Evolutionary conservation across 345 rosid species (phyloP).

Genomic region (Carallia pectinifolia): DNA sequence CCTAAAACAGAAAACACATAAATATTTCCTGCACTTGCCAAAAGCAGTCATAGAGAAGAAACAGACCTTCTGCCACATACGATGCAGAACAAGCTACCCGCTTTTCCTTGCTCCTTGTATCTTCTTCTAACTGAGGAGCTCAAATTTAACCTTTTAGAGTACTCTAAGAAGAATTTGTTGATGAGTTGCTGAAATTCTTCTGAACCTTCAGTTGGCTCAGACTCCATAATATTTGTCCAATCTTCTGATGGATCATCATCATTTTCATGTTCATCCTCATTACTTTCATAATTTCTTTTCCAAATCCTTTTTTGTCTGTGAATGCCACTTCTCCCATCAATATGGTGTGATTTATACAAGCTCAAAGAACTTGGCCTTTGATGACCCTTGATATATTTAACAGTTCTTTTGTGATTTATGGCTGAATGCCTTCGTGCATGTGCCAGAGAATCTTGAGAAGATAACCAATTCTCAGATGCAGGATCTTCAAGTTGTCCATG

Average conservation of each 20-base stretch:
- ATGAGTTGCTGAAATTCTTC: slow-evolving; percentile 57
- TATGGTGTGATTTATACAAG: slow-evolving; percentile 33
- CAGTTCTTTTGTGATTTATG: slow-evolving; percentile 34
- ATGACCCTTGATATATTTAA: slow-evolving; percentile 32
- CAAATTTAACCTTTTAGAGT: slow-evolving; percentile 48
- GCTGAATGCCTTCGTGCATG: slow-evolving; percentile 32
- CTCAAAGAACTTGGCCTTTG: slow-evolving; percentile 29
- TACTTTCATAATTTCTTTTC: slow-evolving; percentile 47
- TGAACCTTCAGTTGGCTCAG: slow-evolving; percentile 47
- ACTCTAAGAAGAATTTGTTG: slow-evolving; percentile 50
- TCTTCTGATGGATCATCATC: slow-evolving; percentile 37
- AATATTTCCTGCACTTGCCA: slow-evolving; percentile 24
- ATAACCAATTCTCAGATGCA: slow-evolving; percentile 30
- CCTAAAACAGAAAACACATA: slow-evolving; percentile 22
- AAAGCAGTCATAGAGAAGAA: slow-evolving; percentile 35
- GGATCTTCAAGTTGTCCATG: slow-evolving; percentile 27
- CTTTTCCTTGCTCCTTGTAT: slow-evolving; percentile 66
- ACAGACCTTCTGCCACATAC: slow-evolving; percentile 71
- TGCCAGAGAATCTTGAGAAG: slow-evolving; percentile 31
- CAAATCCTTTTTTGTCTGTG: slow-evolving; percentile 36
- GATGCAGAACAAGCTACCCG: slow-evolving; percentile 70
- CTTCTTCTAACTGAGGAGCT: slow-evolving; percentile 47
- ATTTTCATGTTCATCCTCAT: slow-evolving; percentile 32
- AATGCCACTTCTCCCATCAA: slow-evolving; percentile 37
- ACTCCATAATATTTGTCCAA: slow-evolving; percentile 25